A percentile compares a stretch with the other conserved stretches of the same genome.
Conservation (phyloP, 208 protist genomes). For the Sergeia podlipaevii region DNA sequence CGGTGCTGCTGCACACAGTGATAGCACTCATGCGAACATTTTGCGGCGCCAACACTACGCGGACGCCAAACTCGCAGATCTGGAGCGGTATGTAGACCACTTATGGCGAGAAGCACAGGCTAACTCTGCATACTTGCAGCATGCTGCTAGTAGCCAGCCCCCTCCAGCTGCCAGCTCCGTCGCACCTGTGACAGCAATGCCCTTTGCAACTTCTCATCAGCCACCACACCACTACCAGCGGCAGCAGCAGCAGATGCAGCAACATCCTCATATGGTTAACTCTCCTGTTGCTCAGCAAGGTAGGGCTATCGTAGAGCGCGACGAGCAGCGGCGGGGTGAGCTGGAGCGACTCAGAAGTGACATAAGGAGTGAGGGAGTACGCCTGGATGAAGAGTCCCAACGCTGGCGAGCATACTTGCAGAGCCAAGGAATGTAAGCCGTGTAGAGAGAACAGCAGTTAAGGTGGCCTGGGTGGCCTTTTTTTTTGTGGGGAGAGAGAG, state of each 20-base stretch:
- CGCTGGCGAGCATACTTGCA: slow-evolving; percentile 41
- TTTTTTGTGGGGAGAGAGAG: slow-evolving; percentile 1
- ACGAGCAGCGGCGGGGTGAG: not conserved
- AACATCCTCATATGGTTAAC: too few species aligned
- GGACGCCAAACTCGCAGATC: slow-evolving; percentile 14
- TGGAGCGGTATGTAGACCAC: slow-evolving; percentile 33
- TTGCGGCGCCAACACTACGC: slow-evolving; percentile 13
- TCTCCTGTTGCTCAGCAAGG: too few species aligned
- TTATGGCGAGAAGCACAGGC: slow-evolving; percentile 16
- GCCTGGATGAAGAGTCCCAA: slow-evolving; percentile 39
- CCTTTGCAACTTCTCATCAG: slow-evolving; percentile 2
- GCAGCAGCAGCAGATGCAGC: slow-evolving; percentile 4
- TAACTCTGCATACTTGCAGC: slow-evolving; percentile 12
- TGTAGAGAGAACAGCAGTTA: not conserved
- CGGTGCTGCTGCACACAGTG: not conserved
- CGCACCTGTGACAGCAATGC: slow-evolving; percentile 4
- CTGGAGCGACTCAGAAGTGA: slow-evolving; percentile 44
- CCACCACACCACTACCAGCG: not conserved
- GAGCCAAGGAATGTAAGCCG: slow-evolving; percentile 14
- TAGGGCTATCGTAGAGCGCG: slow-evolving; percentile 5
- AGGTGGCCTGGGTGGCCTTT: too few species aligned
- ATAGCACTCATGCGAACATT: not conserved
- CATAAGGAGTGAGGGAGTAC: slow-evolving; percentile 38
- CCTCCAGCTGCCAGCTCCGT: slow-evolving; percentile 1
- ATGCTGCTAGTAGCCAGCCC: too few species aligned